These are phyloP conservation scores for Meira miltonrushii DNA, from an alignment of 1,284 basidiomycete genomes.

Conservation along the genomic window DNA sequence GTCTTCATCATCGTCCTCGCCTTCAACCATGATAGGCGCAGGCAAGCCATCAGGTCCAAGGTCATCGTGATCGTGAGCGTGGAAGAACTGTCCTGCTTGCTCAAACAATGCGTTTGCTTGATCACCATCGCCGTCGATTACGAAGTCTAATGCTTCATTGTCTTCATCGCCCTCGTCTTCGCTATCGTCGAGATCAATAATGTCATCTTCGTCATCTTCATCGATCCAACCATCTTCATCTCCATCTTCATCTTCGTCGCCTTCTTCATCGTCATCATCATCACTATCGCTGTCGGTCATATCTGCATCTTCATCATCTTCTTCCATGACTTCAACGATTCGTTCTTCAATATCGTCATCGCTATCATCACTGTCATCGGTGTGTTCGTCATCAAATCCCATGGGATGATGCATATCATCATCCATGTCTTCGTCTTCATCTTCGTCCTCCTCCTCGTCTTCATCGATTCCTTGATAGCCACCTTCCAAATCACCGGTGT, in stretches of 20 bases:
- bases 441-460: constrained; percentile 77
- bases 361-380: constrained; percentile 58
- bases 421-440: constrained; percentile 79
- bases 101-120: constrained; percentile 14
- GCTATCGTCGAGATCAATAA: constrained; percentile 32
- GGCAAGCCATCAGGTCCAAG: background rate
- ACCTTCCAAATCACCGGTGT: constrained; percentile 54
- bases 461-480: constrained; percentile 67
- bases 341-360: constrained; percentile 47
- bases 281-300: constrained; percentile 23
- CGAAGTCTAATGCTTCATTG: constrained; percentile 57
- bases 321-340: constrained; percentile 52
- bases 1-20: constrained; percentile 18
- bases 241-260: constrained; percentile 34
- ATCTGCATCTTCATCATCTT: constrained; percentile 13
- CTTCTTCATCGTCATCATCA: constrained; percentile 28
- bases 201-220: constrained; percentile 16
- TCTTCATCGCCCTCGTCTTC: constrained; percentile 51
- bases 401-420: constrained; percentile 66
- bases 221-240: constrained; percentile 14
- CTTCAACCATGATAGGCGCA: constrained; percentile 11
- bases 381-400: constrained; percentile 79
- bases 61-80: background rate
- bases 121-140: constrained; percentile 17
- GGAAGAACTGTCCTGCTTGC: background rate